Conservation (phyloP, 805 yeast species). For the Candida maris region DNA sequence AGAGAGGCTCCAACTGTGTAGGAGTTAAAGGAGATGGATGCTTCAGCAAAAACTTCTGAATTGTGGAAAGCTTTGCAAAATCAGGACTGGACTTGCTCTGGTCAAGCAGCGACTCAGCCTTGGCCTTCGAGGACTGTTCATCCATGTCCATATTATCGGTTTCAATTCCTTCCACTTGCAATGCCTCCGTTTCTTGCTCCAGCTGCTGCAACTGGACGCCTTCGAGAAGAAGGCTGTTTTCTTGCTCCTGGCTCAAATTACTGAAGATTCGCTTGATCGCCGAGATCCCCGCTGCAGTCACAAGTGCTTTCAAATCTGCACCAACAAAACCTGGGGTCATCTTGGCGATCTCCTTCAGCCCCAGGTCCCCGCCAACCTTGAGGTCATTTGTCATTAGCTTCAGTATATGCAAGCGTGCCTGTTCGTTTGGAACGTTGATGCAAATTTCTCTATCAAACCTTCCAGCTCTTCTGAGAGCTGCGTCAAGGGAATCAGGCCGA, state of each 20-base stretch:
- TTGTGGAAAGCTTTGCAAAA: constrained; percentile 43
- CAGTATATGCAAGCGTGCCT: constrained; percentile 71
- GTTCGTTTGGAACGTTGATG: constrained; percentile 90
- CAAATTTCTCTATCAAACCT: constrained; percentile 94
- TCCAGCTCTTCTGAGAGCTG: constrained; percentile 95
- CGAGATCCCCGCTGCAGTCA: constrained; percentile 90
- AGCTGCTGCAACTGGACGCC: constrained; percentile 12
- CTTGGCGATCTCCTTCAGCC: constrained; percentile 73
- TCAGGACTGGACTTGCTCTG: constrained; percentile 4
- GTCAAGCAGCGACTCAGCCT: constrained; percentile 3
- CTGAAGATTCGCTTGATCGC: constrained; percentile 91
- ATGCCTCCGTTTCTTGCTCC: constrained; percentile 5
- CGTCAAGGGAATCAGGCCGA: constrained; percentile 91
- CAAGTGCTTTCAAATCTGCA: constrained; percentile 91
- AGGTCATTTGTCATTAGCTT: constrained; percentile 66
- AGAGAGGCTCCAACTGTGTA: constrained; percentile 71
- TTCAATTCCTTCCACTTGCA: constrained; percentile 3
- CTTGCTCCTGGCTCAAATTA: constrained; percentile 44
- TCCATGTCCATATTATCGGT: constrained; percentile 27
- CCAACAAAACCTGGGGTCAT: constrained; percentile 97
- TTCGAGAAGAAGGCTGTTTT: constrained; percentile 19
- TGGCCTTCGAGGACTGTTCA: constrained; percentile 1
- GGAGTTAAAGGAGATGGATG: constrained; percentile 79
- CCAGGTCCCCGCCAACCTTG: constrained; percentile 66
- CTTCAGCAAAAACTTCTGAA: constrained; percentile 63